Evolutionary conservation across 768 basidiomycete species (phyloP).

Genomic region (Pleurotus tuber-regium): DNA sequence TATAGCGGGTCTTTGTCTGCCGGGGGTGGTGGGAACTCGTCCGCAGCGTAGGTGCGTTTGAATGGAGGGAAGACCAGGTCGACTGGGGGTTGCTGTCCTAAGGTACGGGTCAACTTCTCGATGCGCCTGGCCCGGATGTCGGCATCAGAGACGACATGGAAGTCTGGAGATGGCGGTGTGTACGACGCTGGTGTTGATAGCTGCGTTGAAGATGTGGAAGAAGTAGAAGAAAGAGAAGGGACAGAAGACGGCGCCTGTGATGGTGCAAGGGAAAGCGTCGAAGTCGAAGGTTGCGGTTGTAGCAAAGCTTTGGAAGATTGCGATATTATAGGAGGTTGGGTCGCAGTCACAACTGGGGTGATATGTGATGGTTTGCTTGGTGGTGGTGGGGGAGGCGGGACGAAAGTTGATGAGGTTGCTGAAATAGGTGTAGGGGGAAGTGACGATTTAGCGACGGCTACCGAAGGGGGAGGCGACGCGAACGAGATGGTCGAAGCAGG

Average conservation of each 20-base stretch:
- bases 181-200: neutral
- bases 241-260: neutral
- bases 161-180: slow-evolving; percentile 4
- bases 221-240: neutral
- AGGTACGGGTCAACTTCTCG: slow-evolving; percentile 4
- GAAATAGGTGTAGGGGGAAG: too few species aligned
- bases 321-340: neutral
- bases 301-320: too few species aligned
- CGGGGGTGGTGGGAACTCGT: neutral
- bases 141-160: slow-evolving; percentile 6
- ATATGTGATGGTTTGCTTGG: neutral
- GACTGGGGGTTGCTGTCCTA: slow-evolving; percentile 5
- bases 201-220: too few species aligned
- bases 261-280: neutral
- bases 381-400: neutral
- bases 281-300: neutral
- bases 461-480: neutral
- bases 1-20: neutral
- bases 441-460: neutral
- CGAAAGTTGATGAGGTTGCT: neutral
- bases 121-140: slow-evolving; percentile 1
- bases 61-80: slow-evolving; percentile 7
- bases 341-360: neutral
- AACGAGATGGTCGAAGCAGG: neutral
- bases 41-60: slow-evolving; percentile 3